Conservation (phyloP, 2,329 filamentous ascomycete genomes). For the Neofusicoccum umdonicola region DNA sequence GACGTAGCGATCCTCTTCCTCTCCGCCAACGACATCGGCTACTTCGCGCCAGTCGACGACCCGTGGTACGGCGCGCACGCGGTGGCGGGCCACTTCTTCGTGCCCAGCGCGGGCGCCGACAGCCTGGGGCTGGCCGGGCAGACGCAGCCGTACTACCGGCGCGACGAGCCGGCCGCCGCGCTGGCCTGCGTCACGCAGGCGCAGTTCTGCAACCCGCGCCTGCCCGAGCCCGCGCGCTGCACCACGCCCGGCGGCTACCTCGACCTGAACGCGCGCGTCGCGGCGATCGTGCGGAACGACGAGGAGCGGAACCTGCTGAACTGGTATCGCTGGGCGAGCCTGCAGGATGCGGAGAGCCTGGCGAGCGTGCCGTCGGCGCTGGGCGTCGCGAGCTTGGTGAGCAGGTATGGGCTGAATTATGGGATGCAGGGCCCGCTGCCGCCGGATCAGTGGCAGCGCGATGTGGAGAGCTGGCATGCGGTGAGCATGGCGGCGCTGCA, state of each 20-base stretch:
- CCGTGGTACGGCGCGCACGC: slow-evolving; percentile 31
- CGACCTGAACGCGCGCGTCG: neutral
- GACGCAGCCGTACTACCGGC: neutral
- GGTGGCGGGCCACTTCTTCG: neutral
- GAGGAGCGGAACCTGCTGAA: slow-evolving; percentile 17
- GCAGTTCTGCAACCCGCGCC: slow-evolving; percentile 20
- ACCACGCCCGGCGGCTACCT: neutral
- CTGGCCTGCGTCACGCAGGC: slow-evolving; percentile 17
- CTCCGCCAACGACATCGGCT: slow-evolving; percentile 27
- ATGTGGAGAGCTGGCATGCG: slow-evolving; percentile 29
- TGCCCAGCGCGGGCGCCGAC: neutral
- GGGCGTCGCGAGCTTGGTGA: slow-evolving; percentile 12
- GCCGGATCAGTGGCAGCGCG: slow-evolving; percentile 36
- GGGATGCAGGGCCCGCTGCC: slow-evolving; percentile 25
- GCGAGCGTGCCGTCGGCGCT: slow-evolving; percentile 17
- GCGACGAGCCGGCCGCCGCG: slow-evolving; percentile 5
- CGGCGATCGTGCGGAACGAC: neutral
- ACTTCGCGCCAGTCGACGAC: slow-evolving; percentile 26
- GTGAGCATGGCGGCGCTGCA: neutral
- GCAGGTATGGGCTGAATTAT: slow-evolving; percentile 17
- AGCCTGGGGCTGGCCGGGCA: neutral
- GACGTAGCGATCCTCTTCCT: slow-evolving; percentile 35
- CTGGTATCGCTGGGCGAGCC: slow-evolving; percentile 25
- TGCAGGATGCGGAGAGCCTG: slow-evolving; percentile 18
- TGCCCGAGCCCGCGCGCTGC: neutral